Percentiles rank a stretch among this genome's conserved stretches.
phyloP scores from a whole-genome alignment of 768 basidiomycete species.

The Udeniomyces megalosporus region DNA sequence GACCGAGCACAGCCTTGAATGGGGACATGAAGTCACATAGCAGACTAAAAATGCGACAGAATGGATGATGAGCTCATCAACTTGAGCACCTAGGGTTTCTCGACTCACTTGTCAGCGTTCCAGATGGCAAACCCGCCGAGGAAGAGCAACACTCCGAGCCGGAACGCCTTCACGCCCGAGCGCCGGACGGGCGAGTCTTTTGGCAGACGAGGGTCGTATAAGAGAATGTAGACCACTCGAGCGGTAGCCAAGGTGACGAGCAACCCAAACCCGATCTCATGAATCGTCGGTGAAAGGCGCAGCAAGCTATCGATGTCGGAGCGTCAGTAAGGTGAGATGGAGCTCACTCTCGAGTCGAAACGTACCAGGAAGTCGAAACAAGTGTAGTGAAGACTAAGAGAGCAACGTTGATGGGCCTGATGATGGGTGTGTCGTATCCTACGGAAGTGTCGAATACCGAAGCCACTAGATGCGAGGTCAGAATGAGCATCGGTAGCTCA shows the following conservation, averaged over 20 bases:
- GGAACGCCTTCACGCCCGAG: neutral
- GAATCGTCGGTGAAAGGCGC: conserved; percentile 2
- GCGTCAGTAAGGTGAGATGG: neutral
- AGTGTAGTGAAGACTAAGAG: conserved; percentile 7
- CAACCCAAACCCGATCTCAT: conserved; percentile 8
- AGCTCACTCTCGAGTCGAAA: neutral
- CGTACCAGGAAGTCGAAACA: neutral
- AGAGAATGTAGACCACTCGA: conserved; percentile 4
- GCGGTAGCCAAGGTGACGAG: conserved; percentile 2
- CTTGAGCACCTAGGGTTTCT: neutral
- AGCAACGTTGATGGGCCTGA: neutral
- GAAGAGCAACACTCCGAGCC: neutral
- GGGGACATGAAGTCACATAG: neutral
- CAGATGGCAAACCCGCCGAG: neutral
- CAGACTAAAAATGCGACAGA: neutral
- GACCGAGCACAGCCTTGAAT: neutral
- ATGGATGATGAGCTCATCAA: neutral
- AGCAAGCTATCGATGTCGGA: neutral
- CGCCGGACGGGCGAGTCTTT: neutral
- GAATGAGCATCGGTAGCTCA: conserved; percentile 8
- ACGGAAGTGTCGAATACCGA: conserved; percentile 1
- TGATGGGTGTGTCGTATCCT: neutral
- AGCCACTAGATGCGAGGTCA: neutral
- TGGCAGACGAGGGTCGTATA: neutral
- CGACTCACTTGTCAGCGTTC: conserved; percentile 13